Evolutionary conservation across 148 eudicot genomes (phyloP), one percentile per base, ranked within the genome.

Genomic region (Rhododendron mucronatum): DNA sequence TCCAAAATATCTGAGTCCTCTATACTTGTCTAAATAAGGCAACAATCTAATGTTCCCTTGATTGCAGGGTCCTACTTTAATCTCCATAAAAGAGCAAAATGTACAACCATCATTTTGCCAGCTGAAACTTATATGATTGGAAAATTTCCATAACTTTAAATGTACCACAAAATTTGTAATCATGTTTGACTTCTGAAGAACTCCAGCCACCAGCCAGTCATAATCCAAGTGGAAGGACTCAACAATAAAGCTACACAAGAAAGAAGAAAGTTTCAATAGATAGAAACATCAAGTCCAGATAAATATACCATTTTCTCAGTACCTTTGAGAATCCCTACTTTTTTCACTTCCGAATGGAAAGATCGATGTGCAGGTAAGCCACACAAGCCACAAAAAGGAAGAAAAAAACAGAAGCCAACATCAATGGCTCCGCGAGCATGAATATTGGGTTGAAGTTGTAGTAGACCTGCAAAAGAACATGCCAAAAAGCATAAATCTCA

Each of bases 401-500:
- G 90, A 94, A 91, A 85, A 93, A 95, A 13, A 89, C 94, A 71
- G 98, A 92, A 82, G 87, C 86, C 90, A 97, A 84, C 92, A 97
- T 95, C 94, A 97, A 88, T 41, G 99, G 99, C 92, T 97, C 99
- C 1, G 93, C 99, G 87, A 97, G 96, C 99, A 97, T 97, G 89
- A 89, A 97, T 80, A 88, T 85, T 13, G 94, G 95, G 86, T 93
- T 94, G 94, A 97, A 97, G 77, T 89, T 89, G 91, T 97, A 97
- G 91, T 94, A 90, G 69, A 97, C 95, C 99, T 97, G 96, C 88
- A 91, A 61, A 87, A 84, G 53, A 74, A 33, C 30, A 81, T n/a
- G 48, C 61, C 80, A 65, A 35, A 14, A 44, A 0, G 28, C 51
- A 53, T 14, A 30, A 59, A n/a, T 53, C 44, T 37, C 28, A 18